Evolutionary conservation across 805 yeast genomes (phyloP).

Genomic region (Yarrowia hollandica): DNA sequence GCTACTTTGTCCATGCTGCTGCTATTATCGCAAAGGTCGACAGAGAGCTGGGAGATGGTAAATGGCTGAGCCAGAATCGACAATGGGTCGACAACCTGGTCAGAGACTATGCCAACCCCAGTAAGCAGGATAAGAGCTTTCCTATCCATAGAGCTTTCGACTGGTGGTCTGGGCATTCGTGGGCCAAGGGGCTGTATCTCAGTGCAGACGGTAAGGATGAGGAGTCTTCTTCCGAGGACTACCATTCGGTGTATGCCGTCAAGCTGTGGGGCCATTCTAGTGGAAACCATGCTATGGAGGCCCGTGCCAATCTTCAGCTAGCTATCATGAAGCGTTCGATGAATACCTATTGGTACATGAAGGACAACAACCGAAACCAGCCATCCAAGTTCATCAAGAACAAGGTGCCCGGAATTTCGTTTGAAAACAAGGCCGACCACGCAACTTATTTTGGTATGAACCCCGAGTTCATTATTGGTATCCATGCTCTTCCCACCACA

Average conservation of each 20-base stretch:
- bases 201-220: slow-evolving; percentile 70
- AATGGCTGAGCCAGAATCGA: slow-evolving; percentile 51
- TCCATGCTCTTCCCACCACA: slow-evolving; percentile 73
- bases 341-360: slow-evolving; percentile 55
- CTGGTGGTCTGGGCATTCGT: slow-evolving; percentile 72
- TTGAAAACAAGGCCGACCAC: slow-evolving; percentile 71
- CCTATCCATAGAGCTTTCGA: slow-evolving; percentile 68
- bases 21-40: slow-evolving; percentile 75
- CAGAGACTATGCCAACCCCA: slow-evolving; percentile 68
- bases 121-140: slow-evolving; percentile 53
- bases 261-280: slow-evolving; percentile 65
- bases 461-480: slow-evolving; percentile 69
- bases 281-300: slow-evolving; percentile 53
- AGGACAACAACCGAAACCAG: slow-evolving; percentile 50
- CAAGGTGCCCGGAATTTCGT: slow-evolving; percentile 66
- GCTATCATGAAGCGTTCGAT: slow-evolving; percentile 56
- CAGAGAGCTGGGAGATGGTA: slow-evolving; percentile 47
- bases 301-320: slow-evolving; percentile 59
- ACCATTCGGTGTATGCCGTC: slow-evolving; percentile 65
- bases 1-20: slow-evolving; percentile 80
- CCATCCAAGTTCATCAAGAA: slow-evolving; percentile 56
- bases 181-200: slow-evolving; percentile 68
- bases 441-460: slow-evolving; percentile 68
- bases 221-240: slow-evolving; percentile 71
- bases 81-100: slow-evolving; percentile 62